Conservation (phyloP, 2,329 filamentous ascomycete genomes). For the Trichoderma afroharzianum region DNA sequence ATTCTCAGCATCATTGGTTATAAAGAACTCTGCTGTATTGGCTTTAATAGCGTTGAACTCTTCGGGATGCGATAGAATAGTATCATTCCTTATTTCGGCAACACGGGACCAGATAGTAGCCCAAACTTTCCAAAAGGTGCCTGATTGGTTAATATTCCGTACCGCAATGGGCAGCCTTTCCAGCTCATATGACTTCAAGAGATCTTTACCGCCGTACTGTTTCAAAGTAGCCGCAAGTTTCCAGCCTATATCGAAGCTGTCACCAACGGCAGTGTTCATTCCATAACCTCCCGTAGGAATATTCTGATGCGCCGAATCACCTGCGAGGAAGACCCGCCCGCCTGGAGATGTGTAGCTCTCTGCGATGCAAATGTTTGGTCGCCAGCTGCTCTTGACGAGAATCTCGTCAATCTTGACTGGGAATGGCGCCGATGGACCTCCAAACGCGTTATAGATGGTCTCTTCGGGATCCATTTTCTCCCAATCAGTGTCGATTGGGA, state of each 20-base stretch:
- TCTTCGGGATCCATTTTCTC: not conserved
- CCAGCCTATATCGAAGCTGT: slow-evolving; percentile 35
- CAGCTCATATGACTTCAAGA: slow-evolving; percentile 26
- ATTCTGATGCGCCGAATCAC: slow-evolving; percentile 37
- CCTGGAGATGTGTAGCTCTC: slow-evolving; percentile 28
- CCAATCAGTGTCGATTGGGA: not conserved
- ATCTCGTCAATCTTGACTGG: slow-evolving; percentile 24
- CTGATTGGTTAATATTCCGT: slow-evolving; percentile 21
- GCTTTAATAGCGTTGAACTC: not conserved
- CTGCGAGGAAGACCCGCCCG: slow-evolving; percentile 33
- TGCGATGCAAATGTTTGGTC: slow-evolving; percentile 24
- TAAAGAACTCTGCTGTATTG: not conserved
- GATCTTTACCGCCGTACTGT: slow-evolving; percentile 11
- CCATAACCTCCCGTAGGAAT: slow-evolving; percentile 35
- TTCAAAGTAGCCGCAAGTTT: slow-evolving; percentile 30
- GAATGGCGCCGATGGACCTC: not conserved
- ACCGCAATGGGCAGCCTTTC: slow-evolving; percentile 24
- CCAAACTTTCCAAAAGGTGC: not conserved
- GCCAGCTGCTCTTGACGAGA: slow-evolving; percentile 22
- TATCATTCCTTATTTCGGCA: not conserved
- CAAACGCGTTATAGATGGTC: not conserved
- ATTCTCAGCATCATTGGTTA: slow-evolving; percentile 26
- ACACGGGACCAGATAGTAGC: not conserved
- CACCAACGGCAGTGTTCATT: slow-evolving; percentile 36
- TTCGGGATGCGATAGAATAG: not conserved